Base-by-base conservation (phyloP, 2,329 filamentous ascomycete genomes). In the Fusarium devonianum region DNA sequence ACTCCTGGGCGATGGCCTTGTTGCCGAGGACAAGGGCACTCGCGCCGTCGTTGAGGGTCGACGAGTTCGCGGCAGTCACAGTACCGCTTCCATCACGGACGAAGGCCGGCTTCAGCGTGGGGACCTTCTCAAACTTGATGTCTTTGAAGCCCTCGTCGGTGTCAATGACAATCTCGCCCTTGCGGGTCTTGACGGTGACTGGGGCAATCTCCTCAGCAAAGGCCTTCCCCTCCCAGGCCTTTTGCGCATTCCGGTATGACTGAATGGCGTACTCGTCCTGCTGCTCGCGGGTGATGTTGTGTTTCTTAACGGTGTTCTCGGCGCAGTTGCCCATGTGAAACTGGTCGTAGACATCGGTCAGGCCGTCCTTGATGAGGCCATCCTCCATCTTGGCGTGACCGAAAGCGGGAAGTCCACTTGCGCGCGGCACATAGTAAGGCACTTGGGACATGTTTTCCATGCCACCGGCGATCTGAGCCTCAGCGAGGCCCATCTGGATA, bases 401-500 rank as follows among this genome's bases (percentile, higher is more conserved):
- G 67, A 97, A 97, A 0, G 91, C 78, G 1, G 92, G 90, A 62
- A 94, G 79, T 55, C 88, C 84, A 66, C 86, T 90, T n/a, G 91
- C 85, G 22, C 94, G 85, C 7, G 89, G 86, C 21, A 95, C 76
- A 69, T 97, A 97, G 74, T 95, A 95, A 3, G 94, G 94, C 4
- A 96, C 91, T 28, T 89, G 83, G 5, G 90, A 90, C 94, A 99
- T 99, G 74, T 90, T 97, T 77, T 99, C 94, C 89, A 99, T 97
- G 43, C 94, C 94, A 55, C 94, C 94, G 2, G 94, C 94, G 7
- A 97, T 81, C 70, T 96, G 89, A 0, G 89, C 92, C 66, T 96
- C 90, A 12, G 91, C 84, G 8, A 96, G 81, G 5, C 94, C 93
- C 9, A 99, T 83, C 73, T 97, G 90, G 64, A 97, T 96, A 68